phyloP scores from a whole-genome alignment of 2,329 filamentous ascomycete genomes.

The Blastomyces gilchristii region DNA sequence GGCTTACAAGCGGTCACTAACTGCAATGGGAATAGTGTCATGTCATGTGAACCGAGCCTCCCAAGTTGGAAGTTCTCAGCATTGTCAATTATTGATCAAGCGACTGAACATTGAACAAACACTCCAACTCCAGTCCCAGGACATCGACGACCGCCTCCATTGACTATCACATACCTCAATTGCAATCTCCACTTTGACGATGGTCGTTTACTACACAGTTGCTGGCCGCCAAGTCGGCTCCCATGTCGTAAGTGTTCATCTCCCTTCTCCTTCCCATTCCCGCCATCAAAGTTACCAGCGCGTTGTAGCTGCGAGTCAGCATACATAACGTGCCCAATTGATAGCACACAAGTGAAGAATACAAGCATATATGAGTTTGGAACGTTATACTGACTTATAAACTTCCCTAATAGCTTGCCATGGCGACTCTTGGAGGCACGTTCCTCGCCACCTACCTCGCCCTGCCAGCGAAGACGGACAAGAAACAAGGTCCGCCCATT shows the following conservation, averaged over 20 bases:
- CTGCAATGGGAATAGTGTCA: slow-evolving; percentile 3
- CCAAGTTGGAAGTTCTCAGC: not conserved
- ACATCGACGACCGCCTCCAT: slow-evolving; percentile 2
- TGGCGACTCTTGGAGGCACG: slow-evolving; percentile 44
- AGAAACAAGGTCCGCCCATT: slow-evolving; percentile 46
- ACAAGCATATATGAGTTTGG: not conserved
- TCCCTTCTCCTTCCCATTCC: slow-evolving; percentile 6
- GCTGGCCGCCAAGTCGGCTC: slow-evolving; percentile 44
- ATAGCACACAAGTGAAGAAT: not conserved
- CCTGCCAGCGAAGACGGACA: slow-evolving; percentile 39
- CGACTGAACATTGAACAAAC: not conserved
- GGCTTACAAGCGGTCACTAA: slow-evolving; percentile 2
- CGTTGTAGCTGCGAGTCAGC: not conserved
- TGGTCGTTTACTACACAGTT: slow-evolving; percentile 44
- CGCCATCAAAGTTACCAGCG: not conserved
- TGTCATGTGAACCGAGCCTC: slow-evolving; percentile 9
- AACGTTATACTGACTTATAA: slow-evolving; percentile 1
- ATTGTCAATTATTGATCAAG: not conserved
- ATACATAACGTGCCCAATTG: not conserved
- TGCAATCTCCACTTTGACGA: slow-evolving; percentile 27
- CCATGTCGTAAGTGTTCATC: slow-evolving; percentile 37
- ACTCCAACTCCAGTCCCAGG: not conserved
- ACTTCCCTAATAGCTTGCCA: slow-evolving; percentile 44
- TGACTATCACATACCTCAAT: not conserved
- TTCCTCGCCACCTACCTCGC: slow-evolving; percentile 40